Conservation (phyloP, 2,329 filamentous ascomycete species). For the Fonsecaea erecta region DNA sequence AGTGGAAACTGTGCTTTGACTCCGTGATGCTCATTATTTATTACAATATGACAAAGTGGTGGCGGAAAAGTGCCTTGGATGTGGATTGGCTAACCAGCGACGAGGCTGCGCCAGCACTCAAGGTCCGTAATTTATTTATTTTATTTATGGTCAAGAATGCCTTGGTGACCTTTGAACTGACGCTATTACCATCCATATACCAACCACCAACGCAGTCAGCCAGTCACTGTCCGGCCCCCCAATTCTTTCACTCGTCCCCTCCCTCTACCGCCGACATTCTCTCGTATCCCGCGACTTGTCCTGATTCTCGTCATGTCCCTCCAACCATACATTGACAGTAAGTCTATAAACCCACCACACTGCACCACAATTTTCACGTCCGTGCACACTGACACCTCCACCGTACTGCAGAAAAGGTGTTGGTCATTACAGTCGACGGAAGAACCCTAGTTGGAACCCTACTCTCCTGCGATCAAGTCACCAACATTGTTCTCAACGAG, state of each 20-base stretch:
- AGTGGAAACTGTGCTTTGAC: neutral
- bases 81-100: neutral
- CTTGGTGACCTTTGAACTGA: neutral
- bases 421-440: conserved; percentile 90
- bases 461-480: conserved; percentile 84
- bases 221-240: neutral
- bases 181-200: neutral
- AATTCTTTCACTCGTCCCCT: neutral
- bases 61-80: conserved; percentile 1
- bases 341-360: conserved; percentile 17
- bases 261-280: neutral
- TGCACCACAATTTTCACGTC: no score
- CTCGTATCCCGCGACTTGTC: neutral
- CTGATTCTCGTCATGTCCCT: conserved; percentile 54
- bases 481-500: conserved; percentile 84
- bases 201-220: no score
- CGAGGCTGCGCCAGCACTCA: conserved; percentile 16
- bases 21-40: neutral
- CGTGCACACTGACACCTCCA: conserved; percentile 39
- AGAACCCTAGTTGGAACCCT: conserved; percentile 83
- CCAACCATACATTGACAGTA: conserved; percentile 55
- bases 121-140: neutral
- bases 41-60: neutral
- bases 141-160: neutral
- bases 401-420: conserved; percentile 75